Percentiles rank a stretch among this genome's conserved stretches.
Evolutionary conservation across 495 filamentous ascomycete species (phyloP).

Genomic region (Collariella sp.): DNA sequence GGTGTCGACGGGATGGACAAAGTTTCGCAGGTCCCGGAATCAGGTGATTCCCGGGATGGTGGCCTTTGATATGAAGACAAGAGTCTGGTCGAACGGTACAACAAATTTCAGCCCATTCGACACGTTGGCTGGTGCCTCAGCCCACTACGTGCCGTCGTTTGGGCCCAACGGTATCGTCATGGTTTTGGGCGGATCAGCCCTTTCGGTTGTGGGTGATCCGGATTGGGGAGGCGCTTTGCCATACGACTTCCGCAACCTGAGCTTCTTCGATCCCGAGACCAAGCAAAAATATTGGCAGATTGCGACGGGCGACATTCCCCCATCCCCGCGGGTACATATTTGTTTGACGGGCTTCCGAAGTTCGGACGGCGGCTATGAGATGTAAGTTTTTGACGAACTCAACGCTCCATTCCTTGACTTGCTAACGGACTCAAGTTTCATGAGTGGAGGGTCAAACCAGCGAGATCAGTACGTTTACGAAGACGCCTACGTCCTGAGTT

Average conservation of each 20-base stretch:
- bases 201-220: conserved; percentile 9
- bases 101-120: conserved; percentile 4
- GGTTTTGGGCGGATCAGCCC: conserved; percentile 27
- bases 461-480: conserved; percentile 9
- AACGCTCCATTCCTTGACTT: neutral
- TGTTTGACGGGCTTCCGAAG: conserved; percentile 27
- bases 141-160: conserved; percentile 24
- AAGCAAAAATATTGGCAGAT: conserved; percentile 27
- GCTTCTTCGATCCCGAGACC: conserved; percentile 32
- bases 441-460: conserved; percentile 27
- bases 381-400: conserved; percentile 7
- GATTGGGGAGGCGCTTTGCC: neutral
- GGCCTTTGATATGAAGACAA: conserved; percentile 15
- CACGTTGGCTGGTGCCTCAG: conserved; percentile 12
- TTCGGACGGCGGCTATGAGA: conserved; percentile 30
- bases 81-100: conserved; percentile 13
- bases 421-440: conserved; percentile 24
- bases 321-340: conserved; percentile 11
- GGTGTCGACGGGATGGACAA: conserved; percentile 2
- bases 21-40: neutral
- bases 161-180: conserved; percentile 26
- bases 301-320: conserved; percentile 21
- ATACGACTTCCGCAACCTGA: conserved; percentile 20
- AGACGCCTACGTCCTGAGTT: conserved; percentile 34
- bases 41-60: conserved; percentile 18